A percentile compares a stretch with the other conserved stretches of the same genome.
Conservation (phyloP, 495 filamentous ascomycete genomes). For the Geopyxis carbonaria region DNA sequence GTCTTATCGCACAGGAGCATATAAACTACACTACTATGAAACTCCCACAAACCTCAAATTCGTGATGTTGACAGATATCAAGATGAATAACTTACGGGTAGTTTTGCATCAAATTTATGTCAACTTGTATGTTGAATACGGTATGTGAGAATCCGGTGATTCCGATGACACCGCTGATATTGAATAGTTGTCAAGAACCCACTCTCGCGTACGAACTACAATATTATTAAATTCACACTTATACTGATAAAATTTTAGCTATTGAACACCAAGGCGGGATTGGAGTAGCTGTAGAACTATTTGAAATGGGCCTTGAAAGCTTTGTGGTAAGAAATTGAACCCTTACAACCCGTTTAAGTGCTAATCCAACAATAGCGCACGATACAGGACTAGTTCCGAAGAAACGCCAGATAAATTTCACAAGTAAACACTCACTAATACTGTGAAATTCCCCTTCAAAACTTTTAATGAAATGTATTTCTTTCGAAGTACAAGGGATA, state of each 20-base stretch:
- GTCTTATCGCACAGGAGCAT: slow-evolving; percentile 73
- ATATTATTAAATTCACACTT: background rate
- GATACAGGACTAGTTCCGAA: no score
- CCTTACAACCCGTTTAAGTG: no score
- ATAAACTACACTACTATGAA: slow-evolving; percentile 98
- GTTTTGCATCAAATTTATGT: slow-evolving; percentile 97
- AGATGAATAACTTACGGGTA: slow-evolving; percentile 73
- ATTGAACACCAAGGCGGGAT: slow-evolving; percentile 74
- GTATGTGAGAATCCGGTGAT: background rate
- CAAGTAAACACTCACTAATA: no score
- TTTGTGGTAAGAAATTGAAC: slow-evolving; percentile 22
- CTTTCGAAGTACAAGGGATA: no score
- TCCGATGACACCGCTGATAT: slow-evolving; percentile 6
- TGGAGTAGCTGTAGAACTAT: slow-evolving; percentile 85
- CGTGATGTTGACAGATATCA: slow-evolving; percentile 87
- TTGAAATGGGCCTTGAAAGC: slow-evolving; percentile 69
- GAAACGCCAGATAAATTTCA: no score
- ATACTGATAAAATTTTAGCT: slow-evolving; percentile 25
- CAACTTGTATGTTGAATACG: slow-evolving; percentile 31
- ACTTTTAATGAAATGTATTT: no score
- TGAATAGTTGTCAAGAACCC: slow-evolving; percentile 79
- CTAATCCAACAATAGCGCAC: no score
- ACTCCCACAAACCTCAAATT: slow-evolving; percentile 89
- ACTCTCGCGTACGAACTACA: slow-evolving; percentile 39
- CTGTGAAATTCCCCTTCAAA: no score